A percentile compares a stretch with the other conserved stretches of the same genome.
Evolutionary conservation across 176 grass and related monocot genomes (phyloP).

Genomic region (Bolboschoenus planiculmis): DNA sequence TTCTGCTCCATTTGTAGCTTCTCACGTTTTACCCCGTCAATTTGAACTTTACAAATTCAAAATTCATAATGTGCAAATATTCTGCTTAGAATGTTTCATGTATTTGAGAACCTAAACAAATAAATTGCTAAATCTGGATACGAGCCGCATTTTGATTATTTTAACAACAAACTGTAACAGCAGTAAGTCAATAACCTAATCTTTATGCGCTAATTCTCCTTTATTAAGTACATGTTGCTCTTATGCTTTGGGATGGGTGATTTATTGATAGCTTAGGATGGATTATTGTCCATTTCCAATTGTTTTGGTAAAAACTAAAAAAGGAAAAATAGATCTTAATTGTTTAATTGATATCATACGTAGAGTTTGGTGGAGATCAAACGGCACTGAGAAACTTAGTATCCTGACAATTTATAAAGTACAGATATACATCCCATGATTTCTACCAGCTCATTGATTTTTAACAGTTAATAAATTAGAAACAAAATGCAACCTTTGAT

Average conservation of each 20-base stretch:
- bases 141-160: not conserved
- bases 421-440: not conserved
- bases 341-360: not conserved
- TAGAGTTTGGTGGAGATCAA: not conserved
- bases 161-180: not conserved
- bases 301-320: not conserved
- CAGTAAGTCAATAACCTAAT: not conserved
- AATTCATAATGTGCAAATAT: not conserved
- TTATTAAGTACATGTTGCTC: not conserved
- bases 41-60: not conserved
- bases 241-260: not conserved
- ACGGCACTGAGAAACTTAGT: not conserved
- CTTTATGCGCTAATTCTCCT: not conserved
- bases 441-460: not conserved
- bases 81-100: not conserved
- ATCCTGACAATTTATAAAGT: not conserved
- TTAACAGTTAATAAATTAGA: not conserved
- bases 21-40: not conserved
- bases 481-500: not conserved
- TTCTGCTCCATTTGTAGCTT: not conserved
- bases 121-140: not conserved
- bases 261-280: not conserved
- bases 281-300: not conserved
- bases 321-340: not conserved
- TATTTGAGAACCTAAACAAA: not conserved